A percentile compares a stretch with the other conserved stretches of the same genome.
Evolutionary conservation across 805 yeast species (phyloP).

Genomic region (Naumovozyma baii): DNA sequence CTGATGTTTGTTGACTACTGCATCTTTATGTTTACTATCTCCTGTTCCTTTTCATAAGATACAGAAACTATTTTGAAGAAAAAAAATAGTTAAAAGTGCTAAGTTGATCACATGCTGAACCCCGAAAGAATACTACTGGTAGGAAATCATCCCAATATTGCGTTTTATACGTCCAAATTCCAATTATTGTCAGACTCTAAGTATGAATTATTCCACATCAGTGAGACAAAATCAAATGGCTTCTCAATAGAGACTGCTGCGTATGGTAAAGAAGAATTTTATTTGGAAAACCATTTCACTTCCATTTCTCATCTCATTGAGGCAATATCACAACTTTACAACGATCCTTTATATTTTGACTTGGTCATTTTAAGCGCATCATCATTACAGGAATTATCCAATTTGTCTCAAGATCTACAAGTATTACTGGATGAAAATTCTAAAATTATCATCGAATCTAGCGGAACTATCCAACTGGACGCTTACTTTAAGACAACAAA

Average conservation of each 20-base stretch:
- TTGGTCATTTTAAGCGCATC: constrained; percentile 36
- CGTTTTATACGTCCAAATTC: constrained; percentile 19
- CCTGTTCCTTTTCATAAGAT: too few relatives aligned
- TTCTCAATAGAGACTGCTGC: constrained; percentile 10
- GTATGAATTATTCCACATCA: constrained; percentile 15
- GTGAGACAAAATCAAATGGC: constrained; percentile 13
- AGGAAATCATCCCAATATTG: constrained; percentile 20
- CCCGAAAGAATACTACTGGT: constrained; percentile 12
- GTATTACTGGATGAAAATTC: constrained; percentile 34
- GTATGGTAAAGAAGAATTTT: constrained; percentile 12
- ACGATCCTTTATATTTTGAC: constrained; percentile 25
- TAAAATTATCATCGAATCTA: constrained; percentile 50
- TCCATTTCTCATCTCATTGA: constrained; percentile 12
- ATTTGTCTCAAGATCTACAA: constrained; percentile 29
- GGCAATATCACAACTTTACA: constrained; percentile 1
- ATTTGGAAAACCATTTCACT: constrained; percentile 19
- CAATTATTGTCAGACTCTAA: constrained; percentile 10
- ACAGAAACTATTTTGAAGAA: too few relatives aligned
- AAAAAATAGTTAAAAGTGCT: too few relatives aligned
- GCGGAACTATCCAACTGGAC: constrained; percentile 60
- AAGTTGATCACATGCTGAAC: too few relatives aligned
- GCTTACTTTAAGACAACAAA: constrained; percentile 50
- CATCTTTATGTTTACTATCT: too few relatives aligned
- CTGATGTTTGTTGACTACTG: too few relatives aligned
- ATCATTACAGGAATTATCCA: constrained; percentile 41